Evolutionary conservation across 2,329 filamentous ascomycete species (phyloP).

Genomic region (Podosphaera fusca): DNA sequence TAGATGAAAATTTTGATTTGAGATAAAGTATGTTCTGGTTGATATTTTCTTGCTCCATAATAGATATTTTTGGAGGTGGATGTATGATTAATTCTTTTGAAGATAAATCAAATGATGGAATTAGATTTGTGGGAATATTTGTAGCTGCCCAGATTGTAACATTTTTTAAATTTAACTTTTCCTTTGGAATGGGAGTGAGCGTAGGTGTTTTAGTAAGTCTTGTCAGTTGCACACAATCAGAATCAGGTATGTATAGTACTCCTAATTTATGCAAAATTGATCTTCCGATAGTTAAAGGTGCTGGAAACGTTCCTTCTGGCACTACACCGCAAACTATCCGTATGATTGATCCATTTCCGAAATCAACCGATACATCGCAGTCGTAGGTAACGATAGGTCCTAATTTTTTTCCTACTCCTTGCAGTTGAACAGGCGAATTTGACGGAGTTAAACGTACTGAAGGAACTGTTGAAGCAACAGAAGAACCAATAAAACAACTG

Average conservation of each 20-base stretch:
- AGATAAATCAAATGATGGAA: not conserved
- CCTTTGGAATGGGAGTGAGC: no score
- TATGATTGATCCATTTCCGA: not conserved
- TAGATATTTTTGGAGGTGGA: no score
- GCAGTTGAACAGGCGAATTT: not conserved
- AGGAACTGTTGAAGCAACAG: not conserved
- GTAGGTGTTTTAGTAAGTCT: no score
- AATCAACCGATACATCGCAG: not conserved
- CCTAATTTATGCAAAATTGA: no score
- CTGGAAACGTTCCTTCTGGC: slow-evolving; percentile 1
- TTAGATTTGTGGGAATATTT: no score
- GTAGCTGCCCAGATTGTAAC: no score
- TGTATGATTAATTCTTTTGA: not conserved
- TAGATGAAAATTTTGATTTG: no score
- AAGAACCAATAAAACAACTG: not conserved
- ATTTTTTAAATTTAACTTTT: no score
- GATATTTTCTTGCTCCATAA: not conserved
- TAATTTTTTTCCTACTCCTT: not conserved
- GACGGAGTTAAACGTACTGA: not conserved
- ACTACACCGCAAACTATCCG: not conserved
- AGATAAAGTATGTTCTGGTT: no score
- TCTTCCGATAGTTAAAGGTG: slow-evolving; percentile 1
- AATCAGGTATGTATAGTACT: no score
- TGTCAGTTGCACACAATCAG: no score
- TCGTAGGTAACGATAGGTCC: not conserved